Evolutionary conservation across 2,329 filamentous ascomycete genomes (phyloP), one percentile per base, ranked within the genome.

Genomic region (Magnaporthiopsis rhizophila): DNA sequence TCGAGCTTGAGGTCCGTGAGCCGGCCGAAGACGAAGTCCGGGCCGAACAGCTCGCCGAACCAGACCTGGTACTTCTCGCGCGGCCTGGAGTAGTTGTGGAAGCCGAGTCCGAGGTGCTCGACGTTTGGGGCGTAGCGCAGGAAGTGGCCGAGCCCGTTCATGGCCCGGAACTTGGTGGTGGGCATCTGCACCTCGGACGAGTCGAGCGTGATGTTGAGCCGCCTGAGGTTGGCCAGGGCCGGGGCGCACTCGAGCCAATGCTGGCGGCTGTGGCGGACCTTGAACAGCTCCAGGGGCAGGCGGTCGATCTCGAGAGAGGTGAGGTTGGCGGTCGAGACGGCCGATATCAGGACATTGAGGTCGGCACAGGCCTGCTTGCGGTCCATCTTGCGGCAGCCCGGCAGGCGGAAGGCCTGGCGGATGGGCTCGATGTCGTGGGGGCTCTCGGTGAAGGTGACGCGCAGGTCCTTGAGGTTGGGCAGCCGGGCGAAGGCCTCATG

Each of bases 1-100:
- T 79, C 76, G 2, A 83, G 72, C 30, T 73, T 75, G 53, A 83
- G 68, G 64, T 78, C 75, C 21, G 74, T 76, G 50, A 83, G 74
- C 11, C 71, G 68, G 6, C 66, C 57, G 64, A 75, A 80, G 28
- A 70, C 73, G 66, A 78, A 77, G 38, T 73, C 71, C 15, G 72
- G 72, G 26, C 72, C 72, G 12, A 78, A 70, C 26, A 80, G 69
- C 21, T 76, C 77, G 7, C 72, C 68, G 68, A 81, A 78, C 21
- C 72, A 75, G 50, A 81, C 69, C 21, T 71, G 69, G 65, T 80
- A 79, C 62, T 78, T 79, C 30, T 76, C 75, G 32, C 70, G 69
- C n/a, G 75, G 73, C 65, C 72, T 72, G 62, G 74, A 70, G 69
- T 78, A 76, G 7, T 74, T 74, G 69, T 77, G 78, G 66, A 80